These are phyloP conservation scores for Macroventuria anomochaeta DNA, from an alignment of 2,329 filamentous ascomycete species.

Conservation along the genomic window DNA sequence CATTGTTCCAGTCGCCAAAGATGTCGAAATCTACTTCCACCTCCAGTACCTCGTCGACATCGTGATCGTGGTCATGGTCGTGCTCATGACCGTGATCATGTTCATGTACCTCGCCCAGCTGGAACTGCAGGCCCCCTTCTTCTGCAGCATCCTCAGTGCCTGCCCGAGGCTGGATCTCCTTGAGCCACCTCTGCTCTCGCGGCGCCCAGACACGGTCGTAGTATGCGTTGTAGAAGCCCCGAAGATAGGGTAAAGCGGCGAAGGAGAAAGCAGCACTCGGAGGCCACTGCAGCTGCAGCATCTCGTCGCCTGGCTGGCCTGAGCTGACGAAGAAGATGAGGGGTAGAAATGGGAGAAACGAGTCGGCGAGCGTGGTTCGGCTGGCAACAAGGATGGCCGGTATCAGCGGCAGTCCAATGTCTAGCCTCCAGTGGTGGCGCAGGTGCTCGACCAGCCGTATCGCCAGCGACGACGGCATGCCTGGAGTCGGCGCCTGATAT, in stretches of 20 bases:
- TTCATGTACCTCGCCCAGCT: slow-evolving; percentile 15
- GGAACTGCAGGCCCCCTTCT: slow-evolving; percentile 20
- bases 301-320: slow-evolving; percentile 51
- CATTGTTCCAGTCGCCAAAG: slow-evolving; percentile 56
- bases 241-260: slow-evolving; percentile 69
- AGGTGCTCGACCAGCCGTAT: slow-evolving; percentile 38
- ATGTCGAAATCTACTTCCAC: slow-evolving; percentile 47
- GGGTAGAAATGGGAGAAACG: slow-evolving; percentile 67
- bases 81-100: slow-evolving; percentile 18
- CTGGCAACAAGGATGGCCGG: slow-evolving; percentile 72
- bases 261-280: slow-evolving; percentile 71
- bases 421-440: slow-evolving; percentile 57
- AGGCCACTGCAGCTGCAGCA: slow-evolving; percentile 67
- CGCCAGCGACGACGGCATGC: slow-evolving; percentile 40
- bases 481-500: slow-evolving; percentile 43
- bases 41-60: slow-evolving; percentile 58
- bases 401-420: slow-evolving; percentile 70
- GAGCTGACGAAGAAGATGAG: slow-evolving; percentile 66
- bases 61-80: slow-evolving; percentile 31
- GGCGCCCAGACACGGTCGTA: slow-evolving; percentile 66
- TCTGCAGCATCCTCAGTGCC: slow-evolving; percentile 39
- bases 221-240: slow-evolving; percentile 67
- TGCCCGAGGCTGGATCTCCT: slow-evolving; percentile 65
- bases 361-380: slow-evolving; percentile 68
- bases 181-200: slow-evolving; percentile 66